Evolutionary conservation across 768 basidiomycete genomes (phyloP).

Genomic region (Boletus rubropictus): DNA sequence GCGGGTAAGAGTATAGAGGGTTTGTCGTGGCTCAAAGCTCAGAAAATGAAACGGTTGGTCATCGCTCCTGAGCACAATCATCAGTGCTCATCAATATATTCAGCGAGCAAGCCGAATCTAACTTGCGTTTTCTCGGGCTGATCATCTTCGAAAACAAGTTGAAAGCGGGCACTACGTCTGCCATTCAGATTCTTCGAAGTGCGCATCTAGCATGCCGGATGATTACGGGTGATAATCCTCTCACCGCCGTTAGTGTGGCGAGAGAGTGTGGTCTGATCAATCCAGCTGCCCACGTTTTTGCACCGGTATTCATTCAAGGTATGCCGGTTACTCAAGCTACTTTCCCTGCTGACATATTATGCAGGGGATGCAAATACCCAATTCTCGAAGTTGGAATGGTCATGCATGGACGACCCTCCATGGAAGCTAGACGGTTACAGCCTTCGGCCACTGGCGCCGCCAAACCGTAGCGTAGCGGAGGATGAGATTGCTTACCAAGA

Average conservation of each 20-base stretch:
- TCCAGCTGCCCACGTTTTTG: constrained; percentile 84
- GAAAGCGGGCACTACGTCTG: constrained; percentile 86
- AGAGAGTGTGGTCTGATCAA: constrained; percentile 87
- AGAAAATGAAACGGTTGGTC: constrained; percentile 85
- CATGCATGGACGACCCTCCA: constrained; percentile 78
- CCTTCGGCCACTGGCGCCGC: constrained; percentile 71
- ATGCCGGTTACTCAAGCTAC: background rate
- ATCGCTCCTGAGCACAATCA: background rate
- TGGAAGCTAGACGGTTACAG: constrained; percentile 88
- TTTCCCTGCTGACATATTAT: constrained; percentile 2
- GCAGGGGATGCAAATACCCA: constrained; percentile 51
- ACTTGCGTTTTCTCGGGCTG: constrained; percentile 84
- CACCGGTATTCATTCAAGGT: constrained; percentile 77
- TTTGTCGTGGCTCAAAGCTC: constrained; percentile 94
- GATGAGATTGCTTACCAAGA: constrained; percentile 77
- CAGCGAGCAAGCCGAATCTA: constrained; percentile 92
- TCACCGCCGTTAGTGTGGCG: constrained; percentile 96
- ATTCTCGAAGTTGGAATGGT: constrained; percentile 75
- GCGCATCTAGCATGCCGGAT: constrained; percentile 94
- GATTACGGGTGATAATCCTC: constrained; percentile 97
- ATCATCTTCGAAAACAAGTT: constrained; percentile 98
- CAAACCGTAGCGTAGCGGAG: constrained; percentile 63
- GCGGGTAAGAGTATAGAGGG: constrained; percentile 94
- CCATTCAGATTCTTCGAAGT: constrained; percentile 79
- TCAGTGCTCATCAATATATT: constrained; percentile 1